Evolutionary conservation across 192 early-diverging fungal genomes (phyloP).

Genomic region (Coemansia sp.): DNA sequence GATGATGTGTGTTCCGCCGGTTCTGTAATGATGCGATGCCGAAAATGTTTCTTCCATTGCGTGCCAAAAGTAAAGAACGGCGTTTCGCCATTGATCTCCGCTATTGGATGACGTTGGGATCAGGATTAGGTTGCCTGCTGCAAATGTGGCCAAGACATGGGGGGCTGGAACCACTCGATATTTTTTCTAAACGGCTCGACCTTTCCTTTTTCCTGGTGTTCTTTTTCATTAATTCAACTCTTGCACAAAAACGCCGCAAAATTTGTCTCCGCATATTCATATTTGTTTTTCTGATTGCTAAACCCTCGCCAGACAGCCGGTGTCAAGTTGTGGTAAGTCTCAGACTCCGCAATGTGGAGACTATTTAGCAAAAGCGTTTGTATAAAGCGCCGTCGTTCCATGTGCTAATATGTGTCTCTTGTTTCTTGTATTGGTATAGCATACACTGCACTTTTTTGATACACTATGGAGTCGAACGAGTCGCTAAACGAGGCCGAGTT

Average conservation of each 20-base stretch:
- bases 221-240: slow-evolving; percentile 5
- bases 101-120: not conserved
- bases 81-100: too few species aligned
- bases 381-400: too few species aligned
- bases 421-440: too few species aligned
- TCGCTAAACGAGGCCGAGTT: slow-evolving; percentile 9
- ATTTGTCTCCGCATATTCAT: slow-evolving; percentile 4
- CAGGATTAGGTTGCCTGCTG: not conserved
- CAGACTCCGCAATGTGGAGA: not conserved
- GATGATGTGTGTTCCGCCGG: not conserved
- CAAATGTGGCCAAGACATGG: not conserved
- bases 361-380: too few species aligned
- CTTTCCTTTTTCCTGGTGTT: not conserved
- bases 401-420: too few species aligned
- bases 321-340: not conserved
- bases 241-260: slow-evolving; percentile 1
- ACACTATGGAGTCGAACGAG: slow-evolving; percentile 2
- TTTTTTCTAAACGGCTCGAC: not conserved
- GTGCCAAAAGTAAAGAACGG: too few species aligned
- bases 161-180: not conserved
- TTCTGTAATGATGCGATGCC: too few species aligned
- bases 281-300: not conserved
- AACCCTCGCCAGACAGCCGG: not conserved
- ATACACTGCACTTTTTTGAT: not conserved
- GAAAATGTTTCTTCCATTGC: too few species aligned